Conservation (phyloP, 2,329 filamentous ascomycete species). For the Ophiostoma himal-ulmi region DNA sequence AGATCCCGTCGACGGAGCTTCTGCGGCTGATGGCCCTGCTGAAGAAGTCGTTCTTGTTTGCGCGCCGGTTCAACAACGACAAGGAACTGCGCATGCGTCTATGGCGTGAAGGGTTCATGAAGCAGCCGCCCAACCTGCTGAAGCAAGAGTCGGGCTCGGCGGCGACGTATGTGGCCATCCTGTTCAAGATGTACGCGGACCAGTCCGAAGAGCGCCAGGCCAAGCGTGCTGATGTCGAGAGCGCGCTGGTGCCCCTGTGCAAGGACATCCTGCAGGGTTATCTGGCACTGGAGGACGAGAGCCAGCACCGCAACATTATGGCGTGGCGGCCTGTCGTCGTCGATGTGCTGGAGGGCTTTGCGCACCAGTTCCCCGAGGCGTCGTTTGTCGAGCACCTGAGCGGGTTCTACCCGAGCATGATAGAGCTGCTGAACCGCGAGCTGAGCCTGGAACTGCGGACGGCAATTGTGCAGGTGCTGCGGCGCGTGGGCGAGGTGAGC, state of each 20-base stretch:
- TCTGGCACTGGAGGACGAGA: slow-evolving; percentile 83
- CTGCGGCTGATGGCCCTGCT: slow-evolving; percentile 87
- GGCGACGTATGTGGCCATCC: slow-evolving; percentile 88
- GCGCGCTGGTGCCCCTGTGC: slow-evolving; percentile 87
- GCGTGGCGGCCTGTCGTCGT: slow-evolving; percentile 97
- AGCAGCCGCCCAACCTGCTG: slow-evolving; percentile 92
- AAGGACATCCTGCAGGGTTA: slow-evolving; percentile 89
- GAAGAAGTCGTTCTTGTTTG: slow-evolving; percentile 95
- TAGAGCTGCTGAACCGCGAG: slow-evolving; percentile 78
- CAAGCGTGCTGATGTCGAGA: slow-evolving; percentile 77
- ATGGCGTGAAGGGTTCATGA: slow-evolving; percentile 99
- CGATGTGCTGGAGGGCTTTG: slow-evolving; percentile 90
- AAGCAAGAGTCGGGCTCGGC: slow-evolving; percentile 95
- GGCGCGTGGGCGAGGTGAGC: slow-evolving; percentile 74
- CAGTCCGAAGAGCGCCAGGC: slow-evolving; percentile 73
- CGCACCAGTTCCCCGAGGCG: slow-evolving; percentile 71
- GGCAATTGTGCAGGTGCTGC: slow-evolving; percentile 70
- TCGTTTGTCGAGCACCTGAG: slow-evolving; percentile 75
- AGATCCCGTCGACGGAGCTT: slow-evolving; percentile 86
- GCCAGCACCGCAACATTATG: slow-evolving; percentile 91
- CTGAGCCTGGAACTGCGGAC: slow-evolving; percentile 71
- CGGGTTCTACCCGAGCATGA: slow-evolving; percentile 78
- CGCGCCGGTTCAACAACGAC: slow-evolving; percentile 95
- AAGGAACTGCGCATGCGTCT: slow-evolving; percentile 90
- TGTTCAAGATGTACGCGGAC: slow-evolving; percentile 97